Evolutionary conservation across 1,284 basidiomycete genomes (phyloP), one percentile per base, ranked within the genome.

Genomic region (Golubevia sp.): DNA sequence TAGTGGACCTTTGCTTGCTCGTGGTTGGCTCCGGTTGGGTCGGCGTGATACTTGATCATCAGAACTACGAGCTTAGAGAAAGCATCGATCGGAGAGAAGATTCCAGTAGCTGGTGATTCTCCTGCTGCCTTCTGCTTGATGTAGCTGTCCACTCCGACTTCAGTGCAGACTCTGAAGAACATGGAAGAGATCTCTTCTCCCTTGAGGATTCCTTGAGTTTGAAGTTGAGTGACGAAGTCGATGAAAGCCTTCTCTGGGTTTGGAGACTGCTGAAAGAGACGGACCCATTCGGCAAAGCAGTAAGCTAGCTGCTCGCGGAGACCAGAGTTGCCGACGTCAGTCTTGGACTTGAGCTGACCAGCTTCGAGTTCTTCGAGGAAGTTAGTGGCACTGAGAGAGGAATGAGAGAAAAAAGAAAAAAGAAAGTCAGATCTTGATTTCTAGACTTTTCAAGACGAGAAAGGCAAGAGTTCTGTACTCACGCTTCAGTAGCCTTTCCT

Each of bases 41-140:
- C 96, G 24, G 93, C 94, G 73, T 99, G 96, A 84, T 99, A 98
- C 86, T 99, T 99, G 89, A 99, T 95, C 86, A 99, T 97, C 83
- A 97, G 93, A 54, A 95, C 92, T 69, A 99, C 93, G 72, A 99
- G 87, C 73, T 94, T 90, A 54, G 95, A 94, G 86, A 98, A 91
- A 7, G 97, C 94, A 85, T 99, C 97, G 72, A 98, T 87, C 18
- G 94, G 93, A 82, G 93, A 92, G 87, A 94, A 98, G 62, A 86
- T 82, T 61, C 84, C 85, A 20, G 92, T 89, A 56, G 90, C 88
- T 21, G 89, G 88, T 55, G 89, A 90, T 65, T 93, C 91, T 56
- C 92, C 92, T 25, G 89, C 86, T 27, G 91, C 88, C 66, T 92
- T 88, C 74, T 91, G 91, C 85, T 95, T 94, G 83, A 91, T 88